Evolutionary conservation across 345 rosid species (phyloP).

Genomic region (Salix caprea): DNA sequence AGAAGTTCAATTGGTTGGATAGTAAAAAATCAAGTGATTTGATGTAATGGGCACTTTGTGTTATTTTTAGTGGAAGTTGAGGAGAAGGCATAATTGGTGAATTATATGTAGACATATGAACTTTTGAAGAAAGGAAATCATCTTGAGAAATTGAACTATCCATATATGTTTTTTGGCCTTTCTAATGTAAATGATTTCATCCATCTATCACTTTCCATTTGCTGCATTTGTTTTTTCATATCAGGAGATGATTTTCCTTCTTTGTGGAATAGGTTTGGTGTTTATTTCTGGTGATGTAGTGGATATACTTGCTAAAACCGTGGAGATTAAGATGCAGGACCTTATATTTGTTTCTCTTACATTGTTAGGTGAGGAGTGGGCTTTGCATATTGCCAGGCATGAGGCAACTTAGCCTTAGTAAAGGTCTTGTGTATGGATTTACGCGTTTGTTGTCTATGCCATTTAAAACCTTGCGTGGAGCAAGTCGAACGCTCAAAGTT

Average conservation of each 20-base stretch:
- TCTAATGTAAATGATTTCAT: not conserved
- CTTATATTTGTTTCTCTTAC: not conserved
- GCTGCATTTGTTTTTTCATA: not conserved
- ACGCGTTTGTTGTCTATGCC: slow-evolving; percentile 71
- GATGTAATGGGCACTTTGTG: not conserved
- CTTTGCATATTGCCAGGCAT: slow-evolving; percentile 73
- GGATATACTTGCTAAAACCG: not conserved
- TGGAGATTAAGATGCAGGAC: not conserved
- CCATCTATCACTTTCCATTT: not conserved
- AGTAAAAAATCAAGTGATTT: not conserved
- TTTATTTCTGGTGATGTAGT: not conserved
- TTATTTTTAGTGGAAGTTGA: not conserved
- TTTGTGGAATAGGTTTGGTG: not conserved
- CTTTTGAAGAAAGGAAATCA: not conserved
- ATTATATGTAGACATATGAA: not conserved
- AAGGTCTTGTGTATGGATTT: slow-evolving; percentile 77
- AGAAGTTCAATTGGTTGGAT: not conserved
- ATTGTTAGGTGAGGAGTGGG: slow-evolving; percentile 63
- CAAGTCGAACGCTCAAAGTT: slow-evolving; percentile 77
- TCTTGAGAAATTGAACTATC: not conserved
- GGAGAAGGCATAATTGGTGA: not conserved
- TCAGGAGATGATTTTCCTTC: not conserved
- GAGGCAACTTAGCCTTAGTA: slow-evolving; percentile 81
- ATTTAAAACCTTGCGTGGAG: slow-evolving; percentile 85
- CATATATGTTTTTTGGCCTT: not conserved